Conservation (phyloP, 2,329 filamentous ascomycete species). For the Epichloe uncinata region DNA sequence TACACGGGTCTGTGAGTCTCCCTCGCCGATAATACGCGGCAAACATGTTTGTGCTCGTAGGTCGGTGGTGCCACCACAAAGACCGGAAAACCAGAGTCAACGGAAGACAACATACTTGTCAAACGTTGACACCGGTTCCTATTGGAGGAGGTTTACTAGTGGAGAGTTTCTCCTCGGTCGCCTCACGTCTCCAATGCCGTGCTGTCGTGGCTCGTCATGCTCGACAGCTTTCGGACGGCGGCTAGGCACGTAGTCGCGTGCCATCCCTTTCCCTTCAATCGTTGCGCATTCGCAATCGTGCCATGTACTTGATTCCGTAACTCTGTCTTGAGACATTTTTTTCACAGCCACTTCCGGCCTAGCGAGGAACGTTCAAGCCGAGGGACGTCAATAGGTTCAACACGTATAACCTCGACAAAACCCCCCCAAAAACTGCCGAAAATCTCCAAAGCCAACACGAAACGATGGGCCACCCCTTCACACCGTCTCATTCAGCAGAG, state of each 20-base stretch:
- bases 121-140: neutral
- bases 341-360: neutral
- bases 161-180: neutral
- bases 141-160: neutral
- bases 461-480: neutral
- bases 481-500: constrained; percentile 4
- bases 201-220: too few species aligned
- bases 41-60: too few species aligned
- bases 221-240: too few species aligned
- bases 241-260: too few species aligned
- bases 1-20: too few species aligned
- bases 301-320: neutral
- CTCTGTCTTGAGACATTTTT: neutral
- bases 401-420: neutral
- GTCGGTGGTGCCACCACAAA: neutral
- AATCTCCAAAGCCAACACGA: neutral
- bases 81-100: too few species aligned
- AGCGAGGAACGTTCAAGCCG: too few species aligned
- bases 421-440: neutral
- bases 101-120: neutral
- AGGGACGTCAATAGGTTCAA: too few species aligned
- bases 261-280: neutral
- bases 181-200: neutral
- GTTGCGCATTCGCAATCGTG: neutral
- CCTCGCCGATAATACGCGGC: too few species aligned